Conservation (phyloP, 2,329 filamentous ascomycete genomes). For the Thelonectria discophora region DNA sequence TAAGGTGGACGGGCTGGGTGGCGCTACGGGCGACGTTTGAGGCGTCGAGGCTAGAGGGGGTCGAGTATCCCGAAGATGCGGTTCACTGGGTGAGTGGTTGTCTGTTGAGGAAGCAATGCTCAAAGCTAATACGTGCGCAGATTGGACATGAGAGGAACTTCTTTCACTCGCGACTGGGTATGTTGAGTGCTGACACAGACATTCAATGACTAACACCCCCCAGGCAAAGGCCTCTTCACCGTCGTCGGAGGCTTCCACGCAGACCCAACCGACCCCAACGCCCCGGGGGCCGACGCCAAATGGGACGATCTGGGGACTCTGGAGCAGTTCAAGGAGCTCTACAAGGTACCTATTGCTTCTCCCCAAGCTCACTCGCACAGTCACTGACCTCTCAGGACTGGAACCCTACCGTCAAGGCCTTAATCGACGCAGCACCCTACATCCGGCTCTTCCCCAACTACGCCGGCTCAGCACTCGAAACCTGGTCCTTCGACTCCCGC, state of each 20-base stretch:
- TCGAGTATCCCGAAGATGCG: slow-evolving; percentile 54
- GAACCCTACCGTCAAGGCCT: slow-evolving; percentile 51
- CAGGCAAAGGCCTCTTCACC: slow-evolving; percentile 49
- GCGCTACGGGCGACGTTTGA: slow-evolving; percentile 57
- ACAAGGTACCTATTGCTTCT: slow-evolving; percentile 29
- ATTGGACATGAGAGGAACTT: slow-evolving; percentile 40
- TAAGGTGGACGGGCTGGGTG: slow-evolving; percentile 55
- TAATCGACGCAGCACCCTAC: slow-evolving; percentile 53
- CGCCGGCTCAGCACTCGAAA: slow-evolving; percentile 50
- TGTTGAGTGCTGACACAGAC: background rate
- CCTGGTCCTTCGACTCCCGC: slow-evolving; percentile 51
- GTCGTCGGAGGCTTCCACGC: slow-evolving; percentile 53
- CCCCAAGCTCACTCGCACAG: background rate
- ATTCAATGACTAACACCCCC: background rate
- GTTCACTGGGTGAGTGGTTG: slow-evolving; percentile 44
- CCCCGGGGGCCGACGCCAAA: slow-evolving; percentile 40
- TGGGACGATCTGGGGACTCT: slow-evolving; percentile 54
- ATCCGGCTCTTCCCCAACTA: slow-evolving; percentile 55
- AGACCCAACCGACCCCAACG: slow-evolving; percentile 46
- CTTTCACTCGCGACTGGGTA: slow-evolving; percentile 54
- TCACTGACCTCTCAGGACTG: slow-evolving; percentile 43
- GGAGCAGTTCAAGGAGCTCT: slow-evolving; percentile 48
- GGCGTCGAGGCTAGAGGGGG: slow-evolving; percentile 49
- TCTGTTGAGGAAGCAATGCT: no score
- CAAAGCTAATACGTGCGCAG: background rate